Evolutionary conservation across 352 stramenopile species (phyloP).

Genomic region (Pythium dissotocum): DNA sequence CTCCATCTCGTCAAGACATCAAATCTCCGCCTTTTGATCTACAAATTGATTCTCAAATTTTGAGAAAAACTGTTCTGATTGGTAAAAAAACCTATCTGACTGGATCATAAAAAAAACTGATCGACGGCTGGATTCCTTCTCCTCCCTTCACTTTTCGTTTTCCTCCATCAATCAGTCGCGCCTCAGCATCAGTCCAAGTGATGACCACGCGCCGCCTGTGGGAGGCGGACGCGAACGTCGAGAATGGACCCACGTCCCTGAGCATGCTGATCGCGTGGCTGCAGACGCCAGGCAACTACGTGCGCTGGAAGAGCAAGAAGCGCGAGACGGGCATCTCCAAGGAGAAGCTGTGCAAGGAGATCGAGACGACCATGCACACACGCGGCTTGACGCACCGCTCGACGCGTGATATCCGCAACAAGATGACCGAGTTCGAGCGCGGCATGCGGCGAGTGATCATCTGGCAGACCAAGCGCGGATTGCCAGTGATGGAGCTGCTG

Average conservation of each 20-base stretch:
- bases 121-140: not conserved
- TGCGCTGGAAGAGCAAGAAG: conserved; percentile 2
- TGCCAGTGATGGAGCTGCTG: not conserved
- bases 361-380: conserved; percentile 11
- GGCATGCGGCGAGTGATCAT: conserved; percentile 5
- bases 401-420: conserved; percentile 19
- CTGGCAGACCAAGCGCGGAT: conserved; percentile 13
- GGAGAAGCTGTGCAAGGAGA: conserved; percentile 12
- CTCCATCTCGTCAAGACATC: not conserved
- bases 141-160: not conserved
- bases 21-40: not conserved
- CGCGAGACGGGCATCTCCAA: conserved; percentile 8
- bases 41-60: not conserved
- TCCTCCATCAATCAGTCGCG: not conserved
- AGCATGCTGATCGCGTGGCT: not conserved
- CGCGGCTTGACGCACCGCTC: conserved; percentile 16
- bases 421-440: conserved; percentile 24
- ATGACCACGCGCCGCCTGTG: not conserved
- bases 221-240: not conserved
- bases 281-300: not conserved
- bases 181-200: not conserved
- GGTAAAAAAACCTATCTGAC: not conserved
- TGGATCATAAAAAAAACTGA: not conserved
- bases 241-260: not conserved
- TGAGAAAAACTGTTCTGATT: not conserved